Base-by-base conservation (phyloP, 495 filamentous ascomycete species). In the Aspergillus cavernicola region DNA sequence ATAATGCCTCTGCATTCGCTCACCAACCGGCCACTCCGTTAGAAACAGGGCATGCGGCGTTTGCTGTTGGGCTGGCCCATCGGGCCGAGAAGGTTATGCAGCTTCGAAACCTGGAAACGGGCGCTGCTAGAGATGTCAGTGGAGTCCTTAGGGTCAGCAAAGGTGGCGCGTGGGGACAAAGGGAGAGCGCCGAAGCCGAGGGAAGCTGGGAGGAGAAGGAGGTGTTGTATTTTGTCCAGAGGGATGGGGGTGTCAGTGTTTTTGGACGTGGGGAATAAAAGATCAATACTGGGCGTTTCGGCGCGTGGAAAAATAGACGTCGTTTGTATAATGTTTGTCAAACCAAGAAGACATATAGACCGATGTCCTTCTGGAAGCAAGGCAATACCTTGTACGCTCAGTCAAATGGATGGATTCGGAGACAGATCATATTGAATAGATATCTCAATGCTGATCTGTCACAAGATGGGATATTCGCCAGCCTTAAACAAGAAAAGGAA, bases 41-140 rank as follows among this genome's bases (percentile, higher is more conserved):
- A 28, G 74, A 76, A 50, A 67, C 76, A 32, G 77, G 85, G 44
- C 86, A 91, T 66, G 79, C 87, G 8, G 77, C 83, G 26, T 83
- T 95, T 43, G 73, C 85, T 35, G 66, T 88, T 50, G 78, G 77
- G 3, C 57, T 88, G 60, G 87, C 85, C n/a, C 90, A 96, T 67
- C 74, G 83, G 60, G 89, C 93, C 9, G 62, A 75, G 8, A 76
- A 79, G 51, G 73, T 88, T 1, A 76, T 92, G 64, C 83, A 88
- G 55, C 68, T 92, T 23, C 77, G 90, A 39, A 76, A 80, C 54
- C 68, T 97, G 53, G 89, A 92, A 60, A 95, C 89, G 0, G 92
- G 92, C 1, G 79, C 83, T 13, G 93, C 92, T 45, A 86, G 78
- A 66, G 92, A 97, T 75, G 88, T 97, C 20, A 95, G 88, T 72